Percentiles rank a stretch among this genome's conserved stretches.
These are phyloP conservation scores for Plasmodium sp. DNA, from an alignment of 169 alveolate species.

Conservation along the genomic window DNA sequence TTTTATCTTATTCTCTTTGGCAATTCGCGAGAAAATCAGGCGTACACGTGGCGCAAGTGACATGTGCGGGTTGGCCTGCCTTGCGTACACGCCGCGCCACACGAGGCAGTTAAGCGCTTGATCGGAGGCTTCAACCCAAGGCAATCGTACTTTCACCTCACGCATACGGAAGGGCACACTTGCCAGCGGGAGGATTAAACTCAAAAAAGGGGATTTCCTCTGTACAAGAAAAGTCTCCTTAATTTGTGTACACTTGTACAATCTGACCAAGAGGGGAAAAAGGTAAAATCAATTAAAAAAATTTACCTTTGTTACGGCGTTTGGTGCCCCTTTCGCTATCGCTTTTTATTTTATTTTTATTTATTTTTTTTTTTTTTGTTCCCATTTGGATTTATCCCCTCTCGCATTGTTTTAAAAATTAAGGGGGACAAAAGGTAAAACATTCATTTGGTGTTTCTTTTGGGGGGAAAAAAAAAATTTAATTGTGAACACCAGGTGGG, in stretches of 20 bases:
- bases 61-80: not conserved
- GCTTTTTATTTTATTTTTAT: not conserved
- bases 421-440: not conserved
- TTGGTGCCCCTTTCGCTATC: not conserved
- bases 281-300: not conserved
- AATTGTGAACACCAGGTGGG: not conserved
- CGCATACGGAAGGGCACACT: not conserved
- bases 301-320: not conserved
- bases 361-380: not conserved
- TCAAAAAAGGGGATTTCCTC: not conserved
- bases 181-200: not conserved
- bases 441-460: not conserved
- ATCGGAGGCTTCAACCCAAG: not conserved
- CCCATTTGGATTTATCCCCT: not conserved
- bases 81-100: not conserved
- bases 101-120: not conserved
- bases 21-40: not conserved
- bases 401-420: not conserved
- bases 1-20: not conserved
- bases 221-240: not conserved
- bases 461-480: not conserved
- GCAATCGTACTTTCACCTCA: not conserved
- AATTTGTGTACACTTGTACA: not conserved
- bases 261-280: not conserved
- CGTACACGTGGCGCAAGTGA: not conserved